Conservation (phyloP, 2,329 filamentous ascomycete genomes). For the Neofusicoccum sp. region DNA sequence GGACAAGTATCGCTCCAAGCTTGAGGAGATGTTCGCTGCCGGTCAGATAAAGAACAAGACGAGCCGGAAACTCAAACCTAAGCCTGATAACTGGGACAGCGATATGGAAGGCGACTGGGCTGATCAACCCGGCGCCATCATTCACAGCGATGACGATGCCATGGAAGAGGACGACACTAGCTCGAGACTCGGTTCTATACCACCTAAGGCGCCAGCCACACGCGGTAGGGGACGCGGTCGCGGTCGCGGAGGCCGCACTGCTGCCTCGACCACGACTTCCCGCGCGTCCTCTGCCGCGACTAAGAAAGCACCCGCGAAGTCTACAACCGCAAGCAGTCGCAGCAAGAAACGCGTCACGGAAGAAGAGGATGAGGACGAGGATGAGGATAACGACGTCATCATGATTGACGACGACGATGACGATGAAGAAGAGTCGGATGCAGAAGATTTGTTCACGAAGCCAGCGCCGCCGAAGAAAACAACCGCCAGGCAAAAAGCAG, state of each 20-base stretch:
- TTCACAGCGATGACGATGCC: slow-evolving; percentile 52
- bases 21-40: slow-evolving; percentile 69
- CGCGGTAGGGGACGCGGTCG: slow-evolving; percentile 49
- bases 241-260: slow-evolving; percentile 39
- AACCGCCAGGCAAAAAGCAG: slow-evolving; percentile 21
- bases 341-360: slow-evolving; percentile 41
- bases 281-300: slow-evolving; percentile 27
- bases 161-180: slow-evolving; percentile 36
- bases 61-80: slow-evolving; percentile 65
- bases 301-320: slow-evolving; percentile 36
- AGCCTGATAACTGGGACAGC: slow-evolving; percentile 81
- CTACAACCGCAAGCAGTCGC: slow-evolving; percentile 30
- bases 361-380: slow-evolving; percentile 39
- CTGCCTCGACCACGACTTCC: slow-evolving; percentile 35
- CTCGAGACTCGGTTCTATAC: slow-evolving; percentile 25
- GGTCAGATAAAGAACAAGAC: slow-evolving; percentile 58
- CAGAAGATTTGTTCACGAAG: slow-evolving; percentile 35
- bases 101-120: slow-evolving; percentile 86
- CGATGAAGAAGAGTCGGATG: slow-evolving; percentile 33
- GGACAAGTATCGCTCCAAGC: slow-evolving; percentile 66
- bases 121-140: slow-evolving; percentile 68
- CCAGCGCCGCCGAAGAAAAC: slow-evolving; percentile 25
- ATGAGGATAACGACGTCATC: slow-evolving; percentile 39
- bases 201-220: slow-evolving; percentile 40
- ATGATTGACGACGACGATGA: slow-evolving; percentile 47